These are phyloP conservation scores for Mariannaea elegans DNA, from an alignment of 2,329 filamentous ascomycete species.

Conservation along the genomic window DNA sequence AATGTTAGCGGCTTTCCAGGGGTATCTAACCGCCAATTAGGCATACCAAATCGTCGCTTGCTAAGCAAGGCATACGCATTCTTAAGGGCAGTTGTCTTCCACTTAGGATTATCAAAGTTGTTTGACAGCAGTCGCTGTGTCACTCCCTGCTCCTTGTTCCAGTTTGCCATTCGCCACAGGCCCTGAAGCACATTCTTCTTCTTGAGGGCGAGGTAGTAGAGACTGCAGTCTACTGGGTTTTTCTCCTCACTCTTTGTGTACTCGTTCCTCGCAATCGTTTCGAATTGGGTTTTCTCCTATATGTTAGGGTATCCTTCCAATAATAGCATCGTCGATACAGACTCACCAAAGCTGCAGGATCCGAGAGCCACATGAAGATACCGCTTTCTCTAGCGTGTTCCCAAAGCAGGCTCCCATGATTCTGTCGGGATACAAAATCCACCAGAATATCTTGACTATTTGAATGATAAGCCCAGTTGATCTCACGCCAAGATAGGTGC, in stretches of 20 bases:
- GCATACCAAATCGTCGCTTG: slow-evolving; percentile 82
- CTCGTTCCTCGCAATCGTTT: slow-evolving; percentile 90
- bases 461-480: slow-evolving; percentile 86
- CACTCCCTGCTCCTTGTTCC: slow-evolving; percentile 84
- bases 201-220: slow-evolving; percentile 89
- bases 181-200: slow-evolving; percentile 93
- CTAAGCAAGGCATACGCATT: slow-evolving; percentile 96
- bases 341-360: slow-evolving; percentile 77
- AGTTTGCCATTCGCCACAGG: slow-evolving; percentile 92
- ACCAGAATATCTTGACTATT: slow-evolving; percentile 88
- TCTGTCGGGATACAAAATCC: slow-evolving; percentile 83
- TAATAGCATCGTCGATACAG: background rate
- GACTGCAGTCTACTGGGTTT: slow-evolving; percentile 88
- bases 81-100: slow-evolving; percentile 90
- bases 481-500: slow-evolving; percentile 79
- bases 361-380: slow-evolving; percentile 93
- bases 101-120: slow-evolving; percentile 87
- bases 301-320: slow-evolving; percentile 14
- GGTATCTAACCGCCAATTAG: background rate
- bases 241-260: slow-evolving; percentile 89
- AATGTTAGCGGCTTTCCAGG: slow-evolving; percentile 48
- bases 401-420: slow-evolving; percentile 84
- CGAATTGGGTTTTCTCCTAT: slow-evolving; percentile 71
- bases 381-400: slow-evolving; percentile 85
- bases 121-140: slow-evolving; percentile 86